These are phyloP conservation scores for Trichophyton benhamiae DNA, from an alignment of 2,329 filamentous ascomycete species.

Conservation along the genomic window DNA sequence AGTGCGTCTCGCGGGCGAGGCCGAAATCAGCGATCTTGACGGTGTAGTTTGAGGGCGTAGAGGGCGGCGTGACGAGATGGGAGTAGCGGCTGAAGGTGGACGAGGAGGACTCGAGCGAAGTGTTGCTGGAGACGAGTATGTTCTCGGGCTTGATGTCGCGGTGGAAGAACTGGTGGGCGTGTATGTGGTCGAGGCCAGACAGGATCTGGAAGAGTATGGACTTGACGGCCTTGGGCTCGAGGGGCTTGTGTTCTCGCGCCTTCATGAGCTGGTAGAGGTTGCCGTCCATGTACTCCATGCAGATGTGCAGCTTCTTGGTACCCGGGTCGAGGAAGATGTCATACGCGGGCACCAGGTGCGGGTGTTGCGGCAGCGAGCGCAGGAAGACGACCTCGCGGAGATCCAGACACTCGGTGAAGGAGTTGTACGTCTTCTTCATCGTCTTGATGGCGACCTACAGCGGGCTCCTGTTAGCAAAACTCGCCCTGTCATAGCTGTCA, in stretches of 20 bases:
- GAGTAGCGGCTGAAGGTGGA: conserved; percentile 91
- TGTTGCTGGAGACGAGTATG: conserved; percentile 87
- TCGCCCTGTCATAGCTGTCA: not conserved
- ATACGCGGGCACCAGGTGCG: conserved; percentile 88
- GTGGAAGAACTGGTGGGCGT: conserved; percentile 95
- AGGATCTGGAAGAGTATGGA: conserved; percentile 97
- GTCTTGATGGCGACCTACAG: conserved; percentile 92
- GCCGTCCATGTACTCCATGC: conserved; percentile 99
- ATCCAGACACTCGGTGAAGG: conserved; percentile 77
- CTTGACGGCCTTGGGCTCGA: conserved; percentile 87
- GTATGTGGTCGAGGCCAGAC: conserved; percentile 90
- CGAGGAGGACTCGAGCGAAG: conserved; percentile 55
- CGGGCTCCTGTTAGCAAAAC: too few relatives aligned
- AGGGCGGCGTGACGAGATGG: conserved; percentile 81
- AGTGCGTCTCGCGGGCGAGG: conserved; percentile 91
- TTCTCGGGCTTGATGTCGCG: conserved; percentile 99
- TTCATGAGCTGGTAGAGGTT: conserved; percentile 99
- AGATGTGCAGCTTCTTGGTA: conserved; percentile 92
- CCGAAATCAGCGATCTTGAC: conserved; percentile 99
- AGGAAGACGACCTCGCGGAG: conserved; percentile 95
- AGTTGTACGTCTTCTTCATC: conserved; percentile 99
- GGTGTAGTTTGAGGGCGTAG: conserved; percentile 83
- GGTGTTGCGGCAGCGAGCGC: conserved; percentile 72
- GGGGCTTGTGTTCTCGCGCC: conserved; percentile 82
- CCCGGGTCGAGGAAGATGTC: conserved; percentile 97